These are phyloP conservation scores for Plantago major DNA, from an alignment of 257 asterid species.

Conservation along the genomic window DNA sequence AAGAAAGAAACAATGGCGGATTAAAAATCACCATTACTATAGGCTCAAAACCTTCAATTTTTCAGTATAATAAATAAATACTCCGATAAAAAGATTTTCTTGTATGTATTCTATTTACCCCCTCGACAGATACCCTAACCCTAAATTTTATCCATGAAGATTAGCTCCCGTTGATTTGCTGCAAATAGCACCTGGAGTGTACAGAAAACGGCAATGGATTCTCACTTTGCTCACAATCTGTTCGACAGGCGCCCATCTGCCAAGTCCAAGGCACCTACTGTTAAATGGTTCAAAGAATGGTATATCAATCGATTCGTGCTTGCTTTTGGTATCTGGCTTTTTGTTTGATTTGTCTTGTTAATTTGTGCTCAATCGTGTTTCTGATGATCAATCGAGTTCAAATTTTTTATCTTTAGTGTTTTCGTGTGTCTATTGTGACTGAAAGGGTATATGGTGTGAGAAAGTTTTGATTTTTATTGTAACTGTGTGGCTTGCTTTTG, in stretches of 20 bases:
- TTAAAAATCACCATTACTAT: slow-evolving; percentile 10
- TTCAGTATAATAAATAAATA: not conserved
- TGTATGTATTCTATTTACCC: too few species aligned
- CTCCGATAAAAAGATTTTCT: not conserved
- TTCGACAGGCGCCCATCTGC: slow-evolving; percentile 70
- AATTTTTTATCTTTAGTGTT: not conserved
- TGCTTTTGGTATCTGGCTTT: not conserved
- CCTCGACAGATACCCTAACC: not conserved
- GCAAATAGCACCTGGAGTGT: not conserved
- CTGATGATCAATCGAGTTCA: not conserved
- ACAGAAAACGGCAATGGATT: slow-evolving; percentile 46
- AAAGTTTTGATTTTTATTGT: not conserved
- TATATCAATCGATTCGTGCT: slow-evolving; percentile 13
- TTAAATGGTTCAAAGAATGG: slow-evolving; percentile 90
- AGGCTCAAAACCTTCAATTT: slow-evolving; percentile 9
- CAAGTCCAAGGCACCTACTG: slow-evolving; percentile 65
- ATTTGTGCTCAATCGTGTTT: not conserved
- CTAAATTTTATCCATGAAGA: slow-evolving; percentile 6
- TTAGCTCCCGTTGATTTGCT: not conserved
- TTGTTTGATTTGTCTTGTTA: not conserved
- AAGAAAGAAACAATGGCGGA: slow-evolving; percentile 17
- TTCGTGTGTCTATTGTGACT: not conserved
- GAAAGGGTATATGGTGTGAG: not conserved
- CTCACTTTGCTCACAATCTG: slow-evolving; percentile 43
- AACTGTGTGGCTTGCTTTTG: too few species aligned